Percentiles rank a stretch among this genome's conserved stretches.
phyloP scores from a whole-genome alignment of 345 rosid species.

The Turnera subulata region DNA sequence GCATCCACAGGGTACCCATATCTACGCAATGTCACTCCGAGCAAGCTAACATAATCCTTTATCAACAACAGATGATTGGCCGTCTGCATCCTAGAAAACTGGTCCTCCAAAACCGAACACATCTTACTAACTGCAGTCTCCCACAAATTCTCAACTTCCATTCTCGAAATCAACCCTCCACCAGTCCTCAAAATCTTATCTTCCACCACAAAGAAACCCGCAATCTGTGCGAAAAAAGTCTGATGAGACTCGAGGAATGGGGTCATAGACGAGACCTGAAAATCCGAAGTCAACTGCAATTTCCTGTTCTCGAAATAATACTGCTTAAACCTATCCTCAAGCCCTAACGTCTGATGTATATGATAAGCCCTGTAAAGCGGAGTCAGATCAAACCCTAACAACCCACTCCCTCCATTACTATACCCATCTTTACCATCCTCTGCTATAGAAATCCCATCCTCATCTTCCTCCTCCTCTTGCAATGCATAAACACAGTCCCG shows the following conservation, averaged over 20 bases:
- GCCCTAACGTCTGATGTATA: constrained; percentile 79
- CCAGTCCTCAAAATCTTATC: constrained; percentile 89
- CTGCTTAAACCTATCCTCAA: constrained; percentile 79
- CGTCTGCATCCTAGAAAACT: constrained; percentile 97
- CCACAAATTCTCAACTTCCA: constrained; percentile 91
- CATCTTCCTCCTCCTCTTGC: constrained; percentile 84
- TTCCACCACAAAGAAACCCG: constrained; percentile 91
- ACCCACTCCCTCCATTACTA: constrained; percentile 47
- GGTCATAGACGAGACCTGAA: constrained; percentile 97
- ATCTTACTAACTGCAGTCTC: constrained; percentile 89
- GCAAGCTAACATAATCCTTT: constrained; percentile 94
- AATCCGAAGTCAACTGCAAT: constrained; percentile 92
- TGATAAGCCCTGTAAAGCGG: constrained; percentile 88
- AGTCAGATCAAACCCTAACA: constrained; percentile 69
- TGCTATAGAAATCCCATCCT: constrained; percentile 28
- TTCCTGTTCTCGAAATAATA: constrained; percentile 88
- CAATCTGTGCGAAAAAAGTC: constrained; percentile 93
- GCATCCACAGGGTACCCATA: constrained; percentile 87
- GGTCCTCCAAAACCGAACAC: constrained; percentile 97
- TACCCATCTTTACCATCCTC: constrained; percentile 46
- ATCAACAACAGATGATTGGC: constrained; percentile 91
- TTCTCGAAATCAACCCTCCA: constrained; percentile 74
- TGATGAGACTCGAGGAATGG: constrained; percentile 97
- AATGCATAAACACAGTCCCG: constrained; percentile 83
- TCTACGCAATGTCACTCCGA: constrained; percentile 83